Base-by-base conservation (phyloP, 1,139 yeast species). In the Yamadazyma sp. region DNA sequence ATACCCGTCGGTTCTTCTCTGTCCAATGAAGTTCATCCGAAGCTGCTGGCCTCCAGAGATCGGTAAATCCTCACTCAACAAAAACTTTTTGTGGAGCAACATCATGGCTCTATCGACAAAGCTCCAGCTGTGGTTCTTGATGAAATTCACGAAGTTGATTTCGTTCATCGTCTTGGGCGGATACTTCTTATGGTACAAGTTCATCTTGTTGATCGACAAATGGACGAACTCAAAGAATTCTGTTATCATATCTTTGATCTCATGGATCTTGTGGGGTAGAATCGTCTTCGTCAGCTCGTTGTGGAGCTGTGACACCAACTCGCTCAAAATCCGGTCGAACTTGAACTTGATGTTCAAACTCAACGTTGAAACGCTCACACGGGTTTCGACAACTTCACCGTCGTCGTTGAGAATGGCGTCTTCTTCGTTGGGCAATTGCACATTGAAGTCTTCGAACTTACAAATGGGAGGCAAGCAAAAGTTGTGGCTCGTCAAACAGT, bases 381-480 rank as follows among this genome's bases (percentile, higher is more conserved):
- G 57, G 34, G 58, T 56, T 5, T 58, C 62, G 7, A 48, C 45
- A 2, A 58, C 31, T 17, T 46, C 49, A n/a, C 62, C 63, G 8
- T 40, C 34, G 14, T 54, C 59, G 36, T 58, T 53, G 37, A 54
- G 56, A 4, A 61, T 44, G 0, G 69, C 69, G 38, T 71, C 75
- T 32, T 68, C 70, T 44, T 75, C 81, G 18, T 67, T 70, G 0
- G 83, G 81, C 55, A 78, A 56, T 16, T 71, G 58, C 0, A 82
- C 82, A 49, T 80, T 81, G 55, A 77, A 78, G 48, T 79, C 83
- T 34, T 72, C 76, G 39, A 66, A 59, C 45, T 67, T 66, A 43
- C 82, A 76, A 24, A 77, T 69, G 1, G 87, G 86, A 0, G 81
- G 75, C 27, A 79, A 58, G 52, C 81, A 75, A 39, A 77, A 73